Base-by-base conservation (phyloP, 768 basidiomycete species). In the Butyriboletus loyo region DNA sequence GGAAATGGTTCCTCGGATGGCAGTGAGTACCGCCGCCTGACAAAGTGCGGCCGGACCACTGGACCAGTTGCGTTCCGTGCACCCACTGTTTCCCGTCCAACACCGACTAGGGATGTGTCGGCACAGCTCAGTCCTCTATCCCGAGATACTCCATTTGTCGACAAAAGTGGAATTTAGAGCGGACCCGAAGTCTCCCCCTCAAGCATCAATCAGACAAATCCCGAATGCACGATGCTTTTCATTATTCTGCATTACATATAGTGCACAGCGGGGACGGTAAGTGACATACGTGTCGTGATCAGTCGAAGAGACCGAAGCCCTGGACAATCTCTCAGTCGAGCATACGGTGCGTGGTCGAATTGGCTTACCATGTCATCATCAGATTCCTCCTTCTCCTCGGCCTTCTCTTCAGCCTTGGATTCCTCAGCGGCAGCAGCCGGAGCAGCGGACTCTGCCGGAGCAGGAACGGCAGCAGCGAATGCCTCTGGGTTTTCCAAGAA, bases 401-500 rank as follows among this genome's bases (percentile, higher is more conserved):
- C 85, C 74, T 86, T 84, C 75, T 90, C 81, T 72, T 88, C 81
- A 47, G 74, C 83, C 50, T 75, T 80, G 25, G 78, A 77, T 13
- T 79, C 82, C 32, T 78, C 83, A 44, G 80, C 81, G 39, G 78
- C 83, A 45, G 81, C 79, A 37, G 83, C 77, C 39, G 83, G 75
- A 27, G 74, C 72, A 36, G 72, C 70, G 34, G 74, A 77, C 24
- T 73, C 77, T 22, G 77, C 79, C 34, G 80, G 82, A 49, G 77
- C 78, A 46, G 90, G 78, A 48, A 86, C 87, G 34, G 88, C 89
- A 54, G 75, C 87, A 50, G 89, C 93, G 65, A 96, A 99, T n/a
- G 95, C 96, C 49, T 97, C 94, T 45, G 97, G 96, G 82, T 98
- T 97, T 68, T 87, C 97, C 63, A 98, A 86, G 78, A 87, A 91